Base-by-base conservation (phyloP, 1,284 basidiomycete genomes). In the Ustilago trichophora region DNA sequence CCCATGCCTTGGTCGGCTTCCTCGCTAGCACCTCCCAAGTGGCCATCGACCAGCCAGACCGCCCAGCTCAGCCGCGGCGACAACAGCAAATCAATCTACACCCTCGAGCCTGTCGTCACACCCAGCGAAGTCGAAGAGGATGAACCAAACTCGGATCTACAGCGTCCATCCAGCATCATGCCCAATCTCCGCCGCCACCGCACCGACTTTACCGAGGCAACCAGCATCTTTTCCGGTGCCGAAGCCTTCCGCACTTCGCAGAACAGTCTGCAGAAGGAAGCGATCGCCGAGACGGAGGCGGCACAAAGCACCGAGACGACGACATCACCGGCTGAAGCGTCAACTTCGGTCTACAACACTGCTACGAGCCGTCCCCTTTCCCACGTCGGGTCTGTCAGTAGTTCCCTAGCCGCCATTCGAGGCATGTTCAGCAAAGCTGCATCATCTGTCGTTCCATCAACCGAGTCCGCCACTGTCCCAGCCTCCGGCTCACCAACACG, bases 191-290 rank as follows among this genome's bases (percentile, higher is more conserved):
- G 27, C 4, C 54, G 66, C 24, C 43, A 65, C 6, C 49, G 33
- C 3, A 71, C 68, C 26, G 50, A 71, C 41, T 66, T 60, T 25
- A 71, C 68, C 12, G 58, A 48, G 19, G 68, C 54, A 2, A 71
- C 62, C 3, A 71, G 68, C 45, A 49, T 71, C 51, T 70, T 52
- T 36, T 68, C 59, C 3, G 47, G 65, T n/a, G 38, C 45, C 13
- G 63, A 49, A 12, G 53, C 22, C 6, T 37, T 56, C 18, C 35
- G 42, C 22, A 35, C 22, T 8, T 67, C 64, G 4, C 49, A 55
- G 27, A 56, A 29, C 18, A 62, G 53, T 38, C 34, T 58, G 19
- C 41, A 68, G n/a, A 58, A 63, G 34, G 54, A 57, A 6, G 15
- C 15, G n/a, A 16, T 51, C 25, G 40, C 46, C 6, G 55, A 63